Percentiles rank a stretch among this genome's conserved stretches.
Conservation (phyloP, 2,329 filamentous ascomycete species). For the Trichoderma koningiopsis region DNA sequence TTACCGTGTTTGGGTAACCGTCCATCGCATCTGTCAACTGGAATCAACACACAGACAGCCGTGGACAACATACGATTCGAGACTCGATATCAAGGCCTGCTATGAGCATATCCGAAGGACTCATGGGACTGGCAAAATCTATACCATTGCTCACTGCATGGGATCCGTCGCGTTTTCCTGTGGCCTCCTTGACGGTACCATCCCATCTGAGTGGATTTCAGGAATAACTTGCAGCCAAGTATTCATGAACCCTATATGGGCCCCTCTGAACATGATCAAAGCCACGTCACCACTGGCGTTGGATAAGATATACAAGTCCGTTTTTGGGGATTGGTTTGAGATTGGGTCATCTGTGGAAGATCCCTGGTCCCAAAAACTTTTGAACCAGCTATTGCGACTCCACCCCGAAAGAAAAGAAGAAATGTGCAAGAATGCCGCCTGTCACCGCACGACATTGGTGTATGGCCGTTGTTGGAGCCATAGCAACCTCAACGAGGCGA, state of each 20-base stretch:
- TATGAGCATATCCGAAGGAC: conserved; percentile 53
- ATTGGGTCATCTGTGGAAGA: conserved; percentile 50
- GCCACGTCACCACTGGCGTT: conserved; percentile 51
- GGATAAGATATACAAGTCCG: conserved; percentile 50
- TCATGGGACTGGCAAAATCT: conserved; percentile 46
- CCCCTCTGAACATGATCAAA: conserved; percentile 58
- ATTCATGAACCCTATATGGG: conserved; percentile 65
- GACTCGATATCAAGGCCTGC: conserved; percentile 60
- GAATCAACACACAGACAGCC: conserved; percentile 50
- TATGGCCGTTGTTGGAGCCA: conserved; percentile 67
- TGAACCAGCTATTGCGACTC: conserved; percentile 61
- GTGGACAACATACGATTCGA: conserved; percentile 62
- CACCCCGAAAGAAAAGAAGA: conserved; percentile 58
- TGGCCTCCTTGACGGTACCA: conserved; percentile 64
- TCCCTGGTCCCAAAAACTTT: conserved; percentile 49
- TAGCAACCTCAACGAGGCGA: conserved; percentile 65
- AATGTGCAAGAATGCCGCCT: conserved; percentile 62
- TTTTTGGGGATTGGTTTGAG: conserved; percentile 58
- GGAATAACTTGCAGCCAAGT: conserved; percentile 63
- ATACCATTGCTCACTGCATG: conserved; percentile 65
- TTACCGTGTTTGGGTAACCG: conserved; percentile 60
- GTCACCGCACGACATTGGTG: conserved; percentile 61
- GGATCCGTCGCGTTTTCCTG: conserved; percentile 60
- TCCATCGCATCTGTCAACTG: conserved; percentile 60
- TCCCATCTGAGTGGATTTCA: conserved; percentile 58